Evolutionary conservation across 345 rosid species (phyloP), one percentile per base, ranked within the genome.

Genomic region (Angophora floribunda): DNA sequence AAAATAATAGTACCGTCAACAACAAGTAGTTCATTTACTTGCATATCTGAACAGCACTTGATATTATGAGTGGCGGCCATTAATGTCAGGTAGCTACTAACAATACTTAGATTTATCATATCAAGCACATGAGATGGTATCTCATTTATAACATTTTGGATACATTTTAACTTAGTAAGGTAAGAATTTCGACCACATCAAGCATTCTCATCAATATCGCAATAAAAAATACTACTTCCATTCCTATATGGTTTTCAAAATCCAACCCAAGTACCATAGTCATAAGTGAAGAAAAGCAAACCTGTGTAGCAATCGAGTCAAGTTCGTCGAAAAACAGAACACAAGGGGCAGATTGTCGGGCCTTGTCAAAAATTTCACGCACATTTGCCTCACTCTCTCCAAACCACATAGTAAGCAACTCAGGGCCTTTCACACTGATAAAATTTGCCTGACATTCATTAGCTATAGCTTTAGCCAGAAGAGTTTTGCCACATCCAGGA

Each of bases 381-480:
- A 97, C 99, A 85, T 97, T 97, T 49, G 99, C 99, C 89, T 97
- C 99, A 87, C 98, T 97, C 91, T 97, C 98, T 82, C 99, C 99
- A 85, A 97, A 97, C 99, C 99, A 97, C 99, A 96, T 97, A 9
- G 99, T 97, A 24, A 97, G 99, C 91, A 97, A 92, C 90, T 97
- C 99, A 1, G 99, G 99, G 88, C 99, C 99, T 92, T 97, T 97
- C 91, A 96, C 91, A 47, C 99, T 97, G 87, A 97, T 97, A 94
- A 97, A 96, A 92, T 97, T 97, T 47, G 99, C 99, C 91, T 97
- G 99, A 87, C 99, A 97, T 89, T 97, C 99, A 86, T 97, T 97
- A 57, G 99, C 99, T 88, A 97, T 97, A 87, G 98, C 99, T 93
- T 97, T 96, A 87, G 99, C 99, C 85, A 97, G 89, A 88, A 97